phyloP scores from a whole-genome alignment of 2,329 filamentous ascomycete genomes.

The Curvularia lunata region DNA sequence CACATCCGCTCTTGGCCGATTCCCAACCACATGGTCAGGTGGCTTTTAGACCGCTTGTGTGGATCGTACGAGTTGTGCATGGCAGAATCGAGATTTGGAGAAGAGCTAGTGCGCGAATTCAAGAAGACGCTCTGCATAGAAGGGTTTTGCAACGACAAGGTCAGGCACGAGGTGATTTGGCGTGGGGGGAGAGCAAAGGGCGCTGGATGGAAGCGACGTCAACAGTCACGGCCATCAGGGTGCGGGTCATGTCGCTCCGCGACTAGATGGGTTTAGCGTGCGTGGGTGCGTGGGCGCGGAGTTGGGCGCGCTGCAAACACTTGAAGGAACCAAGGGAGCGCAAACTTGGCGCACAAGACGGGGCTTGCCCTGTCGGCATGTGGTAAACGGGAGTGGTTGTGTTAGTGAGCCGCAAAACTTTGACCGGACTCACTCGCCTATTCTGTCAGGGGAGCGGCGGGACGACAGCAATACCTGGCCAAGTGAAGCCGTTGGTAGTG shows the following conservation, averaged over 20 bases:
- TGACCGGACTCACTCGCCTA: constrained; percentile 1
- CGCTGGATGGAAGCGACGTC: neutral
- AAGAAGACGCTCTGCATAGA: neutral
- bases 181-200: neutral
- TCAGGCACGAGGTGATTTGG: neutral
- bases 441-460: neutral
- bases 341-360: neutral
- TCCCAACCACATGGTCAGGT: constrained; percentile 22
- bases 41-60: constrained; percentile 12
- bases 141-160: neutral
- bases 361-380: neutral
- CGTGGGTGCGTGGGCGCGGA: too few relatives aligned
- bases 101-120: neutral
- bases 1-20: constrained; percentile 8
- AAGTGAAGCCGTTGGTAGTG: constrained; percentile 9
- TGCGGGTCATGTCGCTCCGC: neutral
- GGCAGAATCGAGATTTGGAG: neutral
- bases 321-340: neutral
- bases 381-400: neutral
- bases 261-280: neutral
- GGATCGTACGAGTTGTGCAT: constrained; percentile 8
- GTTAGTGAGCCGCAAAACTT: constrained; percentile 1
- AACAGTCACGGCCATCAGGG: neutral
- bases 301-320: neutral
- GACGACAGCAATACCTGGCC: neutral